Base-by-base conservation (phyloP, 1,284 basidiomycete species). In the Irpex sp. region DNA sequence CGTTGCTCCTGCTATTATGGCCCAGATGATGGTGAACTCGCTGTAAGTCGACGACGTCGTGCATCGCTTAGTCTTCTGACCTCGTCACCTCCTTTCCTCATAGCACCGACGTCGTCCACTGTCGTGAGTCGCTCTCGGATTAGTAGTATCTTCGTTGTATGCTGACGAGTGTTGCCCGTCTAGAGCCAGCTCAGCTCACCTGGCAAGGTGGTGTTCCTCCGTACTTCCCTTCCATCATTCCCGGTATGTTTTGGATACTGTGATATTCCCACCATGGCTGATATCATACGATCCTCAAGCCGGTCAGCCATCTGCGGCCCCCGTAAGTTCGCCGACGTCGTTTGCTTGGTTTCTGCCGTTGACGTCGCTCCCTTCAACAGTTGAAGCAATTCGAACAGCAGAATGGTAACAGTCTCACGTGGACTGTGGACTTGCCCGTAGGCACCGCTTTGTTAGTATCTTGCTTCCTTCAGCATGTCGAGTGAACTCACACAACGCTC, bases 221-320 rank as follows among this genome's bases (percentile, higher is more conserved):
- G 0, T 93, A 83, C 77, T 93, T 78, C 74, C 64, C 91, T 63
- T 77, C 83, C 33, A 68, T 90, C 64, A 70, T 91, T 58, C 90
- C 90, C 57, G 87, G 87, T 84, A 65, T 48, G 78, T 69, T 1
- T 1, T 16, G 45, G 36, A 51, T 5, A n/a, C 61, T 61, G 45
- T 51, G 52, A 23, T 59, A n/a, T n/a, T 9, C 28, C 8, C 23
- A 1, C 9, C 3, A 36, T 18, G 16, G 52, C 58, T 42, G 36
- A 48, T 8, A 57, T 60, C 19, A 36, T 7, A 61, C 48, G 62
- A 52, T 35, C 9, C 28, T 23, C 16, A 67, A 87, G 87, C 78
- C 62, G 86, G 83, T 55, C 83, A 91, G 67, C 66, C 81, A 3
- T 57, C 72, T 14, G 85, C 83, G 2, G 19, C 79, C 58, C 74